phyloP scores from a whole-genome alignment of 192 early-diverging fungal genomes.

The Linnemannia exigua region DNA sequence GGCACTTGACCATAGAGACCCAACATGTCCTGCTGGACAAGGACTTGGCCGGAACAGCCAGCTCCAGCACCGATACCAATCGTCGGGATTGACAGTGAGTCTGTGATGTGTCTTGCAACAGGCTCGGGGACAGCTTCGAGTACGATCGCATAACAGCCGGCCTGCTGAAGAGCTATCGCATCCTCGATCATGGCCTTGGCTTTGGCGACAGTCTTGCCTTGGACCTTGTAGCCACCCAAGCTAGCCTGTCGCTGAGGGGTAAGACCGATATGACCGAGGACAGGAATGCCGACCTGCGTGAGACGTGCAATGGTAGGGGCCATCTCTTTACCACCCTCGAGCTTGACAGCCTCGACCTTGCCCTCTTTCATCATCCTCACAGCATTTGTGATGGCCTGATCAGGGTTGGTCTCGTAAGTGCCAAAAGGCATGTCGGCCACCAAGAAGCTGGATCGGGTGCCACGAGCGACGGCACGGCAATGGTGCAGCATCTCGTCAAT shows the following conservation, averaged over 20 bases:
- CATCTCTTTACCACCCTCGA: slow-evolving; percentile 95
- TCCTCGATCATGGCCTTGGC: slow-evolving; percentile 86
- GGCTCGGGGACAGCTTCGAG: slow-evolving; percentile 93
- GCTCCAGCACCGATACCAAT: slow-evolving; percentile 98
- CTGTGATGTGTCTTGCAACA: slow-evolving; percentile 91
- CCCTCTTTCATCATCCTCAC: slow-evolving; percentile 93
- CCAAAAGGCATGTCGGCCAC: slow-evolving; percentile 96
- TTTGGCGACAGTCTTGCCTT: slow-evolving; percentile 87
- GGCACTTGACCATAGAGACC: slow-evolving; percentile 93
- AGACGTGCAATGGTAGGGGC: slow-evolving; percentile 82
- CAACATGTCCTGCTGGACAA: slow-evolving; percentile 93
- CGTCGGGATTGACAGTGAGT: slow-evolving; percentile 85
- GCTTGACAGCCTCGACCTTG: slow-evolving; percentile 93
- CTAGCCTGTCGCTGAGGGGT: slow-evolving; percentile 93
- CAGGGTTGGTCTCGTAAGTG: slow-evolving; percentile 85
- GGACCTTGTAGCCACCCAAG: slow-evolving; percentile 92
- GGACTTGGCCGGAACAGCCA: slow-evolving; percentile 92
- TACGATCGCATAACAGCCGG: slow-evolving; percentile 93
- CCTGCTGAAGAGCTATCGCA: slow-evolving; percentile 89
- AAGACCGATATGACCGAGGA: slow-evolving; percentile 95
- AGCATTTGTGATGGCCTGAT: slow-evolving; percentile 82
- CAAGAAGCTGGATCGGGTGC: slow-evolving; percentile 81
- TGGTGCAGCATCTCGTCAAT: slow-evolving; percentile 99
- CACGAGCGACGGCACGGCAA: slow-evolving; percentile 88
- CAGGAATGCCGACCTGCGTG: slow-evolving; percentile 91